Base-by-base conservation (phyloP, 805 yeast species). In the Metschnikowia arizonensis region DNA sequence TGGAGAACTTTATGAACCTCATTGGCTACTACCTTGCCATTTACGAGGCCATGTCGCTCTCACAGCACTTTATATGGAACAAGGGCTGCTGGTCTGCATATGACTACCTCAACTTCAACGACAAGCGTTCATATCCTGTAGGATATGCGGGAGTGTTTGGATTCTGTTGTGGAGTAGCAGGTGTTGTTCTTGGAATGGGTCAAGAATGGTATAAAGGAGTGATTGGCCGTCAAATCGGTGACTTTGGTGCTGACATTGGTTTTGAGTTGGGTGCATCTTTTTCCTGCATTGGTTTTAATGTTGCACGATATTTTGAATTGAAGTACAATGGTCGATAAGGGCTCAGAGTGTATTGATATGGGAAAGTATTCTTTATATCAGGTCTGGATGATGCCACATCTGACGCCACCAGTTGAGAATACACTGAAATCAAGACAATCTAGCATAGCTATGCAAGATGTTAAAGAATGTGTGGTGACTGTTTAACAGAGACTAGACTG, bases 11-110 rank as follows among this genome's bases (percentile, higher is more conserved):
- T 69, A 88, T 90, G 97, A 82, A 87, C 71, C 70, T 89, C 63
- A 88, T 90, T 65, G 91, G 87, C 54, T 90, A 90, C 76, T 89
- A 91, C 79, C 75, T 89, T 61, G 87, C 95, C 49, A 83, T 89
- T 59, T 90, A 89, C 69, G 80, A 79, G 58, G 80, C 85, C 40
- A 81, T 90, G 64, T 66, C 79, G 23, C 64, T 85, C n/a, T 77
- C 87, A 33, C 97, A 89, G 66, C 97, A 89, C 66, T 81, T 86
- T 62, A 74, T 89, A 63, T 85, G 79, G 79, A 81, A 82, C 61
- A 76, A 73, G 56, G 84, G 85, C 37, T 72, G 73, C 54, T 77
- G 72, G 54, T 54, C 66, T 26, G 81, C 77, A 50, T 87, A 88
- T 67, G 78, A 84, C 60, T 72, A 82, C 50, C 78, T 72, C 33